Conservation (phyloP, 441 rosid genomes). For the Jatropha podagrica region DNA sequence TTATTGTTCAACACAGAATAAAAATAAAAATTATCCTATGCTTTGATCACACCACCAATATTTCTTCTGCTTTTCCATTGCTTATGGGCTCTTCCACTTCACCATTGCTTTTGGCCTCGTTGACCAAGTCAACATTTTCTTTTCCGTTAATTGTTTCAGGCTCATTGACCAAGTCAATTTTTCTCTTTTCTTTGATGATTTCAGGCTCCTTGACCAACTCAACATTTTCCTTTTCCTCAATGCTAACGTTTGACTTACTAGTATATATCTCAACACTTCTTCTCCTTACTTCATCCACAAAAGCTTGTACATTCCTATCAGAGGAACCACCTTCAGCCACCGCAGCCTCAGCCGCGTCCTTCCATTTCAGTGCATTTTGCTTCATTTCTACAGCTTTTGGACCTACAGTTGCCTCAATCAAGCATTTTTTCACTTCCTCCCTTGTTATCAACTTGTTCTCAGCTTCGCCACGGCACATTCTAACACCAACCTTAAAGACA, state of each 20-base stretch:
- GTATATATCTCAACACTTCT: conserved; percentile 20
- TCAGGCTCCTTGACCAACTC: too few species aligned
- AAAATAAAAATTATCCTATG: neutral
- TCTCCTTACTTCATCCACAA: conserved; percentile 56
- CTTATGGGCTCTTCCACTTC: too few species aligned
- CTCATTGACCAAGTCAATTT: neutral
- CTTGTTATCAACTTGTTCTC: conserved; percentile 53
- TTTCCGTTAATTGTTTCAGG: neutral
- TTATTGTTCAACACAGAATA: neutral
- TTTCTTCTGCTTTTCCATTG: neutral
- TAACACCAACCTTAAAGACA: conserved; percentile 59
- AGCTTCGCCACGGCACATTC: conserved; percentile 66
- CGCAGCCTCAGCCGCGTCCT: conserved; percentile 62
- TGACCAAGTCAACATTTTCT: neutral
- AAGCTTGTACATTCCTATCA: conserved; percentile 51
- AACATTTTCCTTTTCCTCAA: too few species aligned
- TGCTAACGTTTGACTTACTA: too few species aligned
- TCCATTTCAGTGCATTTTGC: conserved; percentile 64
- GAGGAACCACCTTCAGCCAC: conserved; percentile 77
- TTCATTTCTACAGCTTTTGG: conserved; percentile 55
- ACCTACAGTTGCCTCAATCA: conserved; percentile 52
- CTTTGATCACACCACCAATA: neutral
- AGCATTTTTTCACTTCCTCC: conserved; percentile 61
- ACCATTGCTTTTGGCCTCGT: too few species aligned
- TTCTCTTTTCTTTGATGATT: neutral